Conservation (phyloP, 495 filamentous ascomycete genomes). For the Stereocaulon alpinum region DNA sequence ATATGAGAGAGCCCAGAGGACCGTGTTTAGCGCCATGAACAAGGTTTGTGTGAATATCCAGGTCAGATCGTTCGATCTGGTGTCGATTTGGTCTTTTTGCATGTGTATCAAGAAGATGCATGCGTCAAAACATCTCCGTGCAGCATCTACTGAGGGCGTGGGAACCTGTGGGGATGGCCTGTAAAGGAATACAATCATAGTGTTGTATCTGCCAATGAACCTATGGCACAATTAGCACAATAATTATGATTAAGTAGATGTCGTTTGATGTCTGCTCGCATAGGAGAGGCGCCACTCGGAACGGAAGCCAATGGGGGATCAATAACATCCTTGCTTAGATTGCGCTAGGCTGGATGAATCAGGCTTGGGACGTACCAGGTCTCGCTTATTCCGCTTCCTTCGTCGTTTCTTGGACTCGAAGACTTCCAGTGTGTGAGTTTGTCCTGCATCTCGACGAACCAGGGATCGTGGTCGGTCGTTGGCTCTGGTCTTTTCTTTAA, state of each 20-base stretch:
- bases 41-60: constrained; percentile 84
- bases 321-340: neutral
- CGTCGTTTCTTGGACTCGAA: constrained; percentile 49
- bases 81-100: constrained; percentile 64
- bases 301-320: neutral
- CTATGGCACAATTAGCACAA: constrained; percentile 28
- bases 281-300: neutral
- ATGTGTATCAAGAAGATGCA: constrained; percentile 67
- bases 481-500: constrained; percentile 65
- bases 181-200: constrained; percentile 74
- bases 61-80: constrained; percentile 66
- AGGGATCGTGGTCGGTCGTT: constrained; percentile 64
- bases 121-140: constrained; percentile 70
- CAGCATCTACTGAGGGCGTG: constrained; percentile 63
- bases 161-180: constrained; percentile 86
- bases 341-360: neutral
- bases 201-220: constrained; percentile 69
- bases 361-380: constrained; percentile 40
- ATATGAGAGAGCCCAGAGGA: constrained; percentile 83
- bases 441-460: constrained; percentile 69
- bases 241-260: neutral
- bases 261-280: neutral
- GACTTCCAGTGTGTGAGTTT: constrained; percentile 68
- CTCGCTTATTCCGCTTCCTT: constrained; percentile 53
- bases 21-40: constrained; percentile 77